Evolutionary conservation across 306 rosid genomes (phyloP).

Genomic region (Prunus armeniaca): DNA sequence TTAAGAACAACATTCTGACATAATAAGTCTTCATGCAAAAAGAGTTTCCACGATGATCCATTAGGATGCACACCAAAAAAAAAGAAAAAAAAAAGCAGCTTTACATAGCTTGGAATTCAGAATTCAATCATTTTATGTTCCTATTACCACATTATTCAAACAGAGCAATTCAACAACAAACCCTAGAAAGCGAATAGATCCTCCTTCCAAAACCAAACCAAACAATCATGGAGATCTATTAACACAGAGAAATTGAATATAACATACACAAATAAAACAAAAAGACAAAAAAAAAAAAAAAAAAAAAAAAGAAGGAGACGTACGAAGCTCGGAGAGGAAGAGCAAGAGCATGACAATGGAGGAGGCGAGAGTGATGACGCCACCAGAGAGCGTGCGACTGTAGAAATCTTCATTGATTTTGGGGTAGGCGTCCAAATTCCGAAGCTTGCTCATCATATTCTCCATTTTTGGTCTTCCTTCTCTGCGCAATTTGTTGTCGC

Average conservation of each 20-base stretch:
- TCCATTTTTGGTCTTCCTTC: slow-evolving; percentile 45
- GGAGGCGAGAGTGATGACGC: slow-evolving; percentile 84
- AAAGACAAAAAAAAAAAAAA: too few species aligned
- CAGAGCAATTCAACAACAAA: neutral
- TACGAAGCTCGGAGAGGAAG: slow-evolving; percentile 96
- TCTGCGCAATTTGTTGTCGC: neutral
- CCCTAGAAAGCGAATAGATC: slow-evolving; percentile 5
- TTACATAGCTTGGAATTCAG: neutral
- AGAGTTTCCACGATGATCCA: neutral
- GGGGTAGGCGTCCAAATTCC: slow-evolving; percentile 89
- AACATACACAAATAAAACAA: neutral
- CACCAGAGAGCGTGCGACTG: slow-evolving; percentile 96
- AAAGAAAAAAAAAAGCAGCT: neutral
- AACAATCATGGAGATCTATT: neutral
- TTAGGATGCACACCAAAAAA: neutral
- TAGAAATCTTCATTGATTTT: slow-evolving; percentile 97
- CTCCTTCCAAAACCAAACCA: neutral
- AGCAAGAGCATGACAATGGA: slow-evolving; percentile 83
- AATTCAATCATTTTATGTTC: neutral
- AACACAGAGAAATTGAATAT: neutral
- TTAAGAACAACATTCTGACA: neutral
- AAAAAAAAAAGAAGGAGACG: neutral
- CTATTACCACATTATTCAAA: neutral
- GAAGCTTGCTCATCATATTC: slow-evolving; percentile 70
- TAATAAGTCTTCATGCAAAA: too few species aligned